Evolutionary conservation across 371 early-diverging fungal species (phyloP).

Genomic region (Mucor racemosus): DNA sequence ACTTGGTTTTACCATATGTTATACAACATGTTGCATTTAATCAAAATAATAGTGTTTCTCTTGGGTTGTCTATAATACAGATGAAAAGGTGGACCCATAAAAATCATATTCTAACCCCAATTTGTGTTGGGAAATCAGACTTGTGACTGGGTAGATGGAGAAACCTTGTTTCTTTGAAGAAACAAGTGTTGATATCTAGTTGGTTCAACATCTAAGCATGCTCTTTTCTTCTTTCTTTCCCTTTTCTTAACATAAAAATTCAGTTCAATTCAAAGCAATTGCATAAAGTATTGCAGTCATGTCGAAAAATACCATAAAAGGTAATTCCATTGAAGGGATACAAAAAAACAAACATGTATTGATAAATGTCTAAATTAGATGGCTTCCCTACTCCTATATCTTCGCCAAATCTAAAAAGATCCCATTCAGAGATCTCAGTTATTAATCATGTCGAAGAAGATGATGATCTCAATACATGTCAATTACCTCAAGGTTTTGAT

Average conservation of each 20-base stretch:
- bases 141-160: constrained; percentile 1
- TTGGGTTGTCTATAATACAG: background rate
- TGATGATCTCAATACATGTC: background rate
- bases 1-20: constrained; percentile 55
- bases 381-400: constrained; percentile 1
- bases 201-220: background rate
- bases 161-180: background rate
- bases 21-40: constrained; percentile 43
- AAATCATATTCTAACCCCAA: constrained; percentile 1
- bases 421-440: constrained; percentile 4
- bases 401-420: constrained; percentile 7
- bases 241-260: background rate
- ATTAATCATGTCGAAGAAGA: constrained; percentile 2
- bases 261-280: constrained; percentile 1
- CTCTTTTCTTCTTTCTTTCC: background rate
- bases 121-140: background rate
- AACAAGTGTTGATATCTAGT: constrained; percentile 6
- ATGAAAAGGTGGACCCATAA: background rate
- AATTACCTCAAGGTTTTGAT: constrained; percentile 17
- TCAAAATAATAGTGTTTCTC: background rate
- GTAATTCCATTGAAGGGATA: background rate
- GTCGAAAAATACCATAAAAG: constrained; percentile 10
- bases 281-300: constrained; percentile 4
- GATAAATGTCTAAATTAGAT: background rate
- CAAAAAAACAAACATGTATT: background rate